Percentiles rank a stretch among this genome's conserved stretches.
Conservation (phyloP, 192 early-diverging fungal species). For the Coemansia reversa region DNA sequence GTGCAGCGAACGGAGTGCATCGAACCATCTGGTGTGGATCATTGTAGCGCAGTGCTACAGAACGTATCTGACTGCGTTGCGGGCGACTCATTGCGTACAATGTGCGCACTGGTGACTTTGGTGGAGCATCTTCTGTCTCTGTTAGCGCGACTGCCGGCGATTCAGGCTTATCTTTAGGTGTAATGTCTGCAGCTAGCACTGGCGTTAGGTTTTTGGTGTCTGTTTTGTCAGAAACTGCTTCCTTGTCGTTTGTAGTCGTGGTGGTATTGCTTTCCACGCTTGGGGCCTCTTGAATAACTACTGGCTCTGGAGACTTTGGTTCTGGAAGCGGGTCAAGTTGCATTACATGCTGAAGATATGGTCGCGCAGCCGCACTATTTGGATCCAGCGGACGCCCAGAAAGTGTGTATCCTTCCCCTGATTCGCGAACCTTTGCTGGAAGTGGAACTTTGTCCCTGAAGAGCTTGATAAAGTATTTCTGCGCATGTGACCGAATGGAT, state of each 20-base stretch:
- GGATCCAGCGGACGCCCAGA: slow-evolving; percentile 88
- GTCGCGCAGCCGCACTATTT: slow-evolving; percentile 79
- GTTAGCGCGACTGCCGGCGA: neutral
- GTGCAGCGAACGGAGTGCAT: slow-evolving; percentile 72
- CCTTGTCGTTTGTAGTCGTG: neutral
- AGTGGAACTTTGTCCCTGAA: slow-evolving; percentile 78
- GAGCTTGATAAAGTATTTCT: slow-evolving; percentile 91
- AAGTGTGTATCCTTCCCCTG: slow-evolving; percentile 76
- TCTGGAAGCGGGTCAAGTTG: slow-evolving; percentile 39
- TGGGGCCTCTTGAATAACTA: neutral
- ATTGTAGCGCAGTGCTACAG: slow-evolving; percentile 31
- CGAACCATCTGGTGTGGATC: slow-evolving; percentile 83
- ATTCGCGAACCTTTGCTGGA: slow-evolving; percentile 73
- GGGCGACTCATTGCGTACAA: slow-evolving; percentile 54
- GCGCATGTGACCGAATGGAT: slow-evolving; percentile 85
- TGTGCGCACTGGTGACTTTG: slow-evolving; percentile 40
- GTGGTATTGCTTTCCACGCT: neutral
- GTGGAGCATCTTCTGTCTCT: neutral
- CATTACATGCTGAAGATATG: slow-evolving; percentile 65
- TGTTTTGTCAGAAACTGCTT: neutral
- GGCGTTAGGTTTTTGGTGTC: neutral
- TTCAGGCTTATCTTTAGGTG: neutral
- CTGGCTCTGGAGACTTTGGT: slow-evolving; percentile 7
- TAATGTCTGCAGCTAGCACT: neutral
- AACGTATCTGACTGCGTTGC: slow-evolving; percentile 42